Base-by-base conservation (phyloP, 2,329 filamentous ascomycete species). In the Paraphoma chrysanthemicola region DNA sequence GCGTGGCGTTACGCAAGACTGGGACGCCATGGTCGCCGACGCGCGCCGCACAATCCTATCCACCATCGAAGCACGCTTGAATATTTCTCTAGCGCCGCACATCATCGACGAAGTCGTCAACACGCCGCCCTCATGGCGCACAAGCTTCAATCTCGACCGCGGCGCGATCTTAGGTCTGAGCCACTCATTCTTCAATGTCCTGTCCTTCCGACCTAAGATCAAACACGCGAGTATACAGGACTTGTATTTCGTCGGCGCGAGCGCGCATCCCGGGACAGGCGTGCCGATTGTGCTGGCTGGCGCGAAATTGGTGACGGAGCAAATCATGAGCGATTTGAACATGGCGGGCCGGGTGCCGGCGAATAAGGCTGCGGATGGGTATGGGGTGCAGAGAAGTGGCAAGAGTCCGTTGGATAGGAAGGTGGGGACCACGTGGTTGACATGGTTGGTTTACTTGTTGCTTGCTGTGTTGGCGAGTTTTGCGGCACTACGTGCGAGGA, bases 251-350 rank as follows among this genome's bases (percentile, higher is more conserved):
- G 90, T 92, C 0, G 90, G 90, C 33, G 90, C 90, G 1, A 89
- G 86, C 68, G 90, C 89, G 17, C 90, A 93, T 77, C 90, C 90
- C 0, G 90, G 90, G 1, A 92, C 90, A 0, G 90, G 90, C 0
- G 90, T 92, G 17, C 90, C 90, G 3, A 90, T 92, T 53, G 87
- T 88, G 28, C 77, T 92, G 9, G 89, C 89, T 0, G 89, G 90
- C 0, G 86, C 87, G 8, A 89, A 87, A 72, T 81, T 92, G 52
- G 84, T 85, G 0, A 79, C 77, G 8, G 82, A 83, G 64, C 82
- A 86, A 71, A 78, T 87, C 5, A 63, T 85, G 11, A 69, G 73
- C 73, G 79, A 69, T 57, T 69, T 57, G 64, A 33, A 49, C 8
- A 39, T 57, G 36, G 18, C 54, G 36, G 18, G 71, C 60, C 52